Base-by-base conservation (phyloP, 306 rosid genomes). In the Biancaea sappan region DNA sequence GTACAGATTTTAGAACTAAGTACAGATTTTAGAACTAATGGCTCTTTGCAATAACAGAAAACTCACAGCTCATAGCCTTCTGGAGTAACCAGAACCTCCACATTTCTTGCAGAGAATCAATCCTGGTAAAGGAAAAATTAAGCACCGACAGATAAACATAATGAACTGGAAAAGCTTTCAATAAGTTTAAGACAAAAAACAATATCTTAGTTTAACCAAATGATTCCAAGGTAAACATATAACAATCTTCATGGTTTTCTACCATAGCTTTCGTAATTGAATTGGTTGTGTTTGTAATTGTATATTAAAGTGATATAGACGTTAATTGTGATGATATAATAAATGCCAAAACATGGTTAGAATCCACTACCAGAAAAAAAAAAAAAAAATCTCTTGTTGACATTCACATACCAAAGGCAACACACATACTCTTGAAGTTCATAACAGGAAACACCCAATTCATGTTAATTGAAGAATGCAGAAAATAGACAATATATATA, bases 41-140 rank as follows among this genome's bases (percentile, higher is more conserved):
- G 74, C 32, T 44, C 68, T 22, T 26, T 29, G 41, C 46, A 46
- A 72, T 31, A 72, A 24, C 14, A 52, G 48, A 40, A 31, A 54
- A 29, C 40, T 60, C 66, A 60, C 9, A 57, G 75, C 73, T 91
- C 83, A 95, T 48, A 95, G 85, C 76, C 99, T 91, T 76, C 90
- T 79, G 60, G 98, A 92, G 85, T 90, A 95, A 78, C 99, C 99
- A 77, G 99, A 95, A 76, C 99, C 99, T 63, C 88, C 90, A 81
- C 99, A 95, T 76, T 90, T 95, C 94, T 92, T 92, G 96, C 99
- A 95, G 43, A 95, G 69, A 61, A 95, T 81, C 89, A 95, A 87
- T 70, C 99, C 99, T 94, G 77, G n/a, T 78, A 46, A 21, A 24
- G 19, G 66, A 57, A 24, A 15, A 81, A 69, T 46, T 60, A 47